phyloP scores from a whole-genome alignment of 1,284 basidiomycete genomes.

The Pseudozyma pruni region DNA sequence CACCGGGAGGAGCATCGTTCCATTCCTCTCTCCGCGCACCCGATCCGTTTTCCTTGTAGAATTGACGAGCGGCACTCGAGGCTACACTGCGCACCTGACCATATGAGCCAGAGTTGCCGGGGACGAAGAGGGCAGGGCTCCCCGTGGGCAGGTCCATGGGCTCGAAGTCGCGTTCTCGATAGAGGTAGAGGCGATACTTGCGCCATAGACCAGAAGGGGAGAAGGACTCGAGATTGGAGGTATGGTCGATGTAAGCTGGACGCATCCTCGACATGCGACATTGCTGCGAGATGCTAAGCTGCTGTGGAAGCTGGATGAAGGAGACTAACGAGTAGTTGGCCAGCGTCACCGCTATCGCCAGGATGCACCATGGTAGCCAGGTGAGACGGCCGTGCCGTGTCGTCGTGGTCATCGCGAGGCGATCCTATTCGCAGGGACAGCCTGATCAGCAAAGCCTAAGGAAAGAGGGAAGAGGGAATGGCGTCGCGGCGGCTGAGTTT shows the following conservation, averaged over 20 bases:
- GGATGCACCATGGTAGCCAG: slow-evolving; percentile 37
- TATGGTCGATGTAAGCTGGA: slow-evolving; percentile 80
- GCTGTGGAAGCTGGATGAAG: slow-evolving; percentile 42
- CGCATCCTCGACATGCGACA: slow-evolving; percentile 99
- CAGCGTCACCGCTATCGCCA: slow-evolving; percentile 16
- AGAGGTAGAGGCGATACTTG: slow-evolving; percentile 87
- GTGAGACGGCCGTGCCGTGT: slow-evolving; percentile 3
- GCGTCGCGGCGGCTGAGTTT: slow-evolving; percentile 3
- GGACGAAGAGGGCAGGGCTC: slow-evolving; percentile 89
- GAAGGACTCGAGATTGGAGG: slow-evolving; percentile 68
- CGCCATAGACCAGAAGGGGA: slow-evolving; percentile 77
- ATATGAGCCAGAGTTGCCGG: slow-evolving; percentile 95
- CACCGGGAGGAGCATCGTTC: slow-evolving; percentile 36
- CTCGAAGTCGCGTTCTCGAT: slow-evolving; percentile 75
- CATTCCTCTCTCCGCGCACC: slow-evolving; percentile 46
- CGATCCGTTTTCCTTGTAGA: slow-evolving; percentile 73
- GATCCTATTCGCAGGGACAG: neutral
- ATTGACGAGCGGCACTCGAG: slow-evolving; percentile 85
- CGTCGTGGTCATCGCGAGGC: neutral
- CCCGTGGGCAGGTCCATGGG: slow-evolving; percentile 36
- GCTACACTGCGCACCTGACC: slow-evolving; percentile 94
- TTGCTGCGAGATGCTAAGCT: slow-evolving; percentile 61
- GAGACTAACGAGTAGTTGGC: slow-evolving; percentile 34
- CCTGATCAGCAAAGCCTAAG: too few species aligned
- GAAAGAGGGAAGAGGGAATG: too few species aligned